These are phyloP conservation scores for Gossypium davidsonii DNA, from an alignment of 441 rosid genomes.

Conservation along the genomic window DNA sequence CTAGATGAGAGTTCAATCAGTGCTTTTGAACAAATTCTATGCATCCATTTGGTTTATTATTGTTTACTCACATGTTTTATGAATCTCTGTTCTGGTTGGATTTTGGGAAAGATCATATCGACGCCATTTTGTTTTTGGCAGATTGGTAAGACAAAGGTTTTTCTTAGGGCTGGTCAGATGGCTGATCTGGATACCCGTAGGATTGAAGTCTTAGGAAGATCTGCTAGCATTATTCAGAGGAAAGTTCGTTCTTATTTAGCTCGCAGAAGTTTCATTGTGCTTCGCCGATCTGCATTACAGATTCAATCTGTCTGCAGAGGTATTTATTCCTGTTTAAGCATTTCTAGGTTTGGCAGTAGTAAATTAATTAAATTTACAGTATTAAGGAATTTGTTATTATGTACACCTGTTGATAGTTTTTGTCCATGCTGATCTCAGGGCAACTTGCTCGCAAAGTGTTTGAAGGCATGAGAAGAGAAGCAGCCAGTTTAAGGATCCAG, in stretches of 20 bases:
- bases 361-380: background rate
- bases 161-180: conserved; percentile 99
- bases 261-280: conserved; percentile 59
- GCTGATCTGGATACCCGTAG: conserved; percentile 93
- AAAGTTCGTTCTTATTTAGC: conserved; percentile 85
- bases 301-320: conserved; percentile 93
- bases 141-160: conserved; percentile 97
- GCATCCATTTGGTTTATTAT: background rate
- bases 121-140: conserved; percentile 29
- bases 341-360: background rate
- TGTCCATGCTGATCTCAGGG: conserved; percentile 41
- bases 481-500: conserved; percentile 76
- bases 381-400: conserved; percentile 1
- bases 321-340: conserved; percentile 19
- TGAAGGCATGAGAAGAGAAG: conserved; percentile 70
- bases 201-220: conserved; percentile 92
- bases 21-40: background rate
- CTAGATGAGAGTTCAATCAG: background rate
- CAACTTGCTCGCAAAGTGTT: conserved; percentile 62
- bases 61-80: background rate
- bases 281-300: conserved; percentile 54
- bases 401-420: background rate
- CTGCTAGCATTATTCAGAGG: conserved; percentile 93
- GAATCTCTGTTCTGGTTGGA: background rate
- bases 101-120: conserved; percentile 7